Percentiles rank a stretch among this genome's conserved stretches.
phyloP scores from a whole-genome alignment of 306 rosid genomes.

The Ceratonia siliqua region DNA sequence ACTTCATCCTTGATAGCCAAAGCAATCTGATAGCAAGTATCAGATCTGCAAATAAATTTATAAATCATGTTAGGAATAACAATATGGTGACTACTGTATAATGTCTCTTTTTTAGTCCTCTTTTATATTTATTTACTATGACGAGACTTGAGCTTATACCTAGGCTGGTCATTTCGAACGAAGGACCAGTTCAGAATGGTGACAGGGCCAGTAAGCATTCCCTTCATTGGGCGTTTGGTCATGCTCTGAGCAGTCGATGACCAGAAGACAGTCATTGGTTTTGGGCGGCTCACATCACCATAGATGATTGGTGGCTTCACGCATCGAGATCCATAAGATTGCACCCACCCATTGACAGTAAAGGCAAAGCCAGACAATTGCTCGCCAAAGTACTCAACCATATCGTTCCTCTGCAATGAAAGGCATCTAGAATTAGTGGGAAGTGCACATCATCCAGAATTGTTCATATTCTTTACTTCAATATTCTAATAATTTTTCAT shows the following conservation, averaged over 20 bases:
- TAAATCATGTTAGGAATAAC: conserved; percentile 23
- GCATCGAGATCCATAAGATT: conserved; percentile 92
- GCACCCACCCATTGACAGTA: conserved; percentile 91
- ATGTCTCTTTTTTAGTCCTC: background rate
- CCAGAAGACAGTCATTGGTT: conserved; percentile 94
- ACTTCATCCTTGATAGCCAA: conserved; percentile 94
- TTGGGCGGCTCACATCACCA: conserved; percentile 97
- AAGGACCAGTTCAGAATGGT: conserved; percentile 98
- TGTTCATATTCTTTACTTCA: background rate
- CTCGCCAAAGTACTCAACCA: conserved; percentile 97
- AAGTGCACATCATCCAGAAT: background rate
- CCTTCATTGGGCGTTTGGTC: conserved; percentile 93
- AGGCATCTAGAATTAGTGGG: conserved; percentile 31
- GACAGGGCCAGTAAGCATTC: conserved; percentile 98
- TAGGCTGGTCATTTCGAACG: conserved; percentile 84
- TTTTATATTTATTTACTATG: background rate
- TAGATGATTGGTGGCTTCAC: conserved; percentile 97
- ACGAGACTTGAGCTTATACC: conserved; percentile 42
- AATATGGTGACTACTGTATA: background rate
- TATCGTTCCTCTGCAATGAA: conserved; percentile 80
- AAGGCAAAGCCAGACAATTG: conserved; percentile 92
- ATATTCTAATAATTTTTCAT: background rate
- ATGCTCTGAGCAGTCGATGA: conserved; percentile 79
- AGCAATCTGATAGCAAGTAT: conserved; percentile 87
- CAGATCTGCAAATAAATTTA: conserved; percentile 50